Base-by-base conservation (phyloP, 805 yeast genomes). In the Wickerhamiella brachini region DNA sequence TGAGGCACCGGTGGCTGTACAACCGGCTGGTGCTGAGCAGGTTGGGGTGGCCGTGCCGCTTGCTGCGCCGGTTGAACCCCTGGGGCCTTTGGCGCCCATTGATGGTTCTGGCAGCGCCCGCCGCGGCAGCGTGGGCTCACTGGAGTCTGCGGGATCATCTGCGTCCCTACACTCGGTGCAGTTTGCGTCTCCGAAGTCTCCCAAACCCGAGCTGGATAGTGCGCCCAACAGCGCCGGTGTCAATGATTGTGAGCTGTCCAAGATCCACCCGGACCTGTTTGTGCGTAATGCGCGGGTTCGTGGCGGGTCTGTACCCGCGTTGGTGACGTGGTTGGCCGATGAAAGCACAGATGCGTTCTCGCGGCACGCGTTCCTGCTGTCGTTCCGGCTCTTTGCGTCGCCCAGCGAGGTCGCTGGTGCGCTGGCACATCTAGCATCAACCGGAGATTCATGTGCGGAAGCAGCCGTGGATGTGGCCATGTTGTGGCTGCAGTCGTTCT, bases 401-500 rank as follows among this genome's bases (percentile, higher is more conserved):
- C 78, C 89, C 1, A 69, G 74, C 31, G 85, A 83, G 53, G 68
- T 89, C 24, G 70, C 84, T 42, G 86, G 83, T 59, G 81, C 77
- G 54, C 70, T 87, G 43, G 79, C 84, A 48, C 69, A 93, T 55
- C 55, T 52, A 37, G 51, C 51, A 18, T 44, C 54, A 8, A 70
- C 74, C 52, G 69, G 75, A 18, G 68, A 73, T 20, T 17, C 41
- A 20, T 56, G 56, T 78, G 41, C 79, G 26, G 45, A 76, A 59
- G 80, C 74, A 55, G 74, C 93, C 63, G 26, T 24, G 23, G 57
- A 51, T 22, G 29, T 61, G 8, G 63, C 61, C 12, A 47, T 50
- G 20, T 43, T 58, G 20, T 90, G 98, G 98, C 68, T 90, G 65
- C 95, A 87, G 65, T 81, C 93, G 49, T 88, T 83, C 63, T 90